Conservation (phyloP, 2,329 filamentous ascomycete species). For the Fusarium marasasianum region DNA sequence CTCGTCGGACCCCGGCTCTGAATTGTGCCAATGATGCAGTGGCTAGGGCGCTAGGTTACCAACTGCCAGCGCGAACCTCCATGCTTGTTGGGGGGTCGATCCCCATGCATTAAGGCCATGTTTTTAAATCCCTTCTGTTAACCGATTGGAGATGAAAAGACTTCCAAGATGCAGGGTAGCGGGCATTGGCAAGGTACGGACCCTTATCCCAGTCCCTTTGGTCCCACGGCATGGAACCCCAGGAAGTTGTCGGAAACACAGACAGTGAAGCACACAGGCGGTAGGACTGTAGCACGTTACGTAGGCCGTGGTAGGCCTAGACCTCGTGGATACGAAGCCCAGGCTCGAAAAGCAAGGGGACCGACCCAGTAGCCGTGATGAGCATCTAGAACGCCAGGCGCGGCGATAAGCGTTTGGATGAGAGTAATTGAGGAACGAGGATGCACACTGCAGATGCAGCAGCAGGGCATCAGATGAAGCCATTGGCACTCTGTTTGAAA, state of each 20-base stretch:
- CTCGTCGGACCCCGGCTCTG: constrained; percentile 26
- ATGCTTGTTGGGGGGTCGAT: constrained; percentile 38
- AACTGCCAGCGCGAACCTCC: constrained; percentile 27
- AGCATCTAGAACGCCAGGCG: constrained; percentile 31
- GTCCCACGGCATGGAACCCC: constrained; percentile 29
- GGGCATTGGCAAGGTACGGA: constrained; percentile 15
- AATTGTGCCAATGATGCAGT: constrained; percentile 36
- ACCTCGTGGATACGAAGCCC: constrained; percentile 15
- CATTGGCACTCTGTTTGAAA: constrained; percentile 3
- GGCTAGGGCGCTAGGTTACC: constrained; percentile 29
- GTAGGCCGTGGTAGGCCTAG: constrained; percentile 25
- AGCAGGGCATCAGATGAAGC: constrained; percentile 4
- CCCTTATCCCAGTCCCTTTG: constrained; percentile 18
- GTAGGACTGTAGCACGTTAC: constrained; percentile 27
- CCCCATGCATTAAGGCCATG: constrained; percentile 34
- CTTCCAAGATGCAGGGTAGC: constrained; percentile 31
- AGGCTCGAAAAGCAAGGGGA: constrained; percentile 1
- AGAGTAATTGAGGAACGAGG: not conserved
- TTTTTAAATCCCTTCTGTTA: constrained; percentile 17
- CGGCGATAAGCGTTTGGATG: constrained; percentile 25
- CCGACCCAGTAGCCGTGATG: not conserved
- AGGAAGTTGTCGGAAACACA: constrained; percentile 21
- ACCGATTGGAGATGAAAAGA: constrained; percentile 28
- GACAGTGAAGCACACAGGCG: constrained; percentile 7
- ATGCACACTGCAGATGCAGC: not conserved